Base-by-base conservation (phyloP, 2,329 filamentous ascomycete species). In the Colletotrichum musicola region DNA sequence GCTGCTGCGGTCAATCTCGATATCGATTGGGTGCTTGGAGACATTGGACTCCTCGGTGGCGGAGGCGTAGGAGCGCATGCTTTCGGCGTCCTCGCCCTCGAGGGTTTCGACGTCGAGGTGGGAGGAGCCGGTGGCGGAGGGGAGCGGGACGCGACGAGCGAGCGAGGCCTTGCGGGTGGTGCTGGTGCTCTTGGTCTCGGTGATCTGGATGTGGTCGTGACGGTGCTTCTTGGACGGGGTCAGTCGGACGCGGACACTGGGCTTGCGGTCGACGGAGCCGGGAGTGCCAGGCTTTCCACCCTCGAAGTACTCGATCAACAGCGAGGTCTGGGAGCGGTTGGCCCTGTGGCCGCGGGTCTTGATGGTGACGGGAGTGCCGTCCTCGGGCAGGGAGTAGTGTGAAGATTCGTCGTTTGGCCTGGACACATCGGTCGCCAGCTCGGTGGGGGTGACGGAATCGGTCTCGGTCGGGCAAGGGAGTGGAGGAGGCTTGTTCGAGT, bases 241-340 rank as follows among this genome's bases (percentile, higher is more conserved):
- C 71, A 97, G 87, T 81, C 89, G 88, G 80, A 92, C 85, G 76
- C 88, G 88, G 62, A 98, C 93, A 78, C 94, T 97, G 13, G 95
- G 94, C 74, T 92, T 90, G 74, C 92, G 91, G 74, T 89, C 87
- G 74, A 85, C 84, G 64, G 87, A 82, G 49, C 81, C 78, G n/a
- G 81, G 78, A 71, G 84, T 83, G 63, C 77, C 76, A 50, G 74
- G 68, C 79, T 93, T 95, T 71, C 91, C 89, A 73, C 90, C 93
- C 81, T 97, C 95, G 76, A 97, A 98, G 81, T 97, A 97, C 82
- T 98, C 95, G 75, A 98, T 98, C 75, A 98, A 85, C 73, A 98
- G 86, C 64, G 93, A 97, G 44, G 95, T 97, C 82, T 97, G 94
- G 53, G 93, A 97, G 74, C 88, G 82, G 76, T 83, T 87, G 71